phyloP scores from a whole-genome alignment of 805 yeast genomes.

The Nakazawaea ambrosiae region DNA sequence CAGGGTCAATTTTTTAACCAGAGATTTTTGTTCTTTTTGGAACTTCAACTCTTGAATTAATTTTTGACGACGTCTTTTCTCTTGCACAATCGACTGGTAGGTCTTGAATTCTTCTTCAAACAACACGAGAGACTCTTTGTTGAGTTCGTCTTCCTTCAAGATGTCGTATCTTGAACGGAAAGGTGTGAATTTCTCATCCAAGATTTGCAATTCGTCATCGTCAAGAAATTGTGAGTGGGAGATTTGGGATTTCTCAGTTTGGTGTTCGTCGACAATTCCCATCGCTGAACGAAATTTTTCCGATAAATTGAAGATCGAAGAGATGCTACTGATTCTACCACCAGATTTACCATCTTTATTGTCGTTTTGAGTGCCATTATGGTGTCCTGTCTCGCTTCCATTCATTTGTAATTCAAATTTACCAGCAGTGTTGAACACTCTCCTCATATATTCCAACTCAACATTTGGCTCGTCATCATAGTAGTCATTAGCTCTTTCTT shows the following conservation, averaged over 20 bases:
- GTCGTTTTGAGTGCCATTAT: background rate
- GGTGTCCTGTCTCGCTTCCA: background rate
- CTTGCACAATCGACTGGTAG: constrained; percentile 36
- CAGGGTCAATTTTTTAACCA: constrained; percentile 28
- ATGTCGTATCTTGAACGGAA: background rate
- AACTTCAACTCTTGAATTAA: constrained; percentile 27
- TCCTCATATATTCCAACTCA: constrained; percentile 9
- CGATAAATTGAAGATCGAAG: constrained; percentile 1
- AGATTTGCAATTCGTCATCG: background rate
- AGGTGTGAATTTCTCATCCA: background rate
- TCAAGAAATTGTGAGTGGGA: too few relatives aligned
- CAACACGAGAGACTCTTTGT: constrained; percentile 1
- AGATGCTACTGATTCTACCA: background rate
- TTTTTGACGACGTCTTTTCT: constrained; percentile 30
- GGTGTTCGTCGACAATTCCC: background rate
- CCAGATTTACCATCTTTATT: background rate
- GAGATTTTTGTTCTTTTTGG: constrained; percentile 24
- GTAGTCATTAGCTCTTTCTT: background rate
- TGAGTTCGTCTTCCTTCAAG: constrained; percentile 1
- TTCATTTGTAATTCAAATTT: constrained; percentile 7
- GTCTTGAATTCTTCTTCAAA: constrained; percentile 31
- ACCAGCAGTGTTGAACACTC: constrained; percentile 10
- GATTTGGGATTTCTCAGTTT: background rate
- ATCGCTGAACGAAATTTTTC: constrained; percentile 4
- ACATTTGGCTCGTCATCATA: constrained; percentile 9